These are phyloP conservation scores for Elsinoe batatas DNA, from an alignment of 2,329 filamentous ascomycete species.

Conservation along the genomic window DNA sequence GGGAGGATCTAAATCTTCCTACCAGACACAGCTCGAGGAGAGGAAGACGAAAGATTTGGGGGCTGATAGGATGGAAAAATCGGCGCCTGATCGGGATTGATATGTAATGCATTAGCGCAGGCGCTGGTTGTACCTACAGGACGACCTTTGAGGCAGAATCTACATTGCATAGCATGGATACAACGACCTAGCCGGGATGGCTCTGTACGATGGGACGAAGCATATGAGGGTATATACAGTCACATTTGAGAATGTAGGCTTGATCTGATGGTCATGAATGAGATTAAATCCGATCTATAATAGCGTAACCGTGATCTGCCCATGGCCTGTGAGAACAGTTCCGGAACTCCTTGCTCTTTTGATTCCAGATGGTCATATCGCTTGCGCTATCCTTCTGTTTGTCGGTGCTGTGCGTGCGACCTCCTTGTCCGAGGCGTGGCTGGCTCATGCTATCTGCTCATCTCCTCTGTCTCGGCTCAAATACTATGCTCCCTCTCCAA, in stretches of 20 bases:
- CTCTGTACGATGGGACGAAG: too few species aligned
- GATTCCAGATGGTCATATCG: background rate
- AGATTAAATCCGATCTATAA: background rate
- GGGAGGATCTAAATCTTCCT: background rate
- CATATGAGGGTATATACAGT: background rate
- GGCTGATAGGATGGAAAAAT: too few species aligned
- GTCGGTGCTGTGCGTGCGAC: background rate
- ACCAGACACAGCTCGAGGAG: too few species aligned
- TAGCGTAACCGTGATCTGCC: background rate
- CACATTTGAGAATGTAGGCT: background rate
- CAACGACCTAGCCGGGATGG: background rate
- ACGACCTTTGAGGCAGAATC: background rate
- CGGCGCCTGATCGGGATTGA: too few species aligned
- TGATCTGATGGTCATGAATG: background rate
- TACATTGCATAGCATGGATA: background rate
- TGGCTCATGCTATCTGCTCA: background rate
- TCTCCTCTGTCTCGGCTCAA: background rate
- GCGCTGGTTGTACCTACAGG: background rate
- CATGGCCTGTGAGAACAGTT: background rate
- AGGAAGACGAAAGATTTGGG: too few species aligned
- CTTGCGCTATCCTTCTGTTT: slow-evolving; percentile 1
- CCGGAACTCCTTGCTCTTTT: background rate
- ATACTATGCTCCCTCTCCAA: background rate
- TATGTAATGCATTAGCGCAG: background rate
- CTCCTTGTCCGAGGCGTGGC: background rate